Conservation (phyloP, 2,329 filamentous ascomycete genomes). For the Teratosphaeria pseudoeucalypti region DNA sequence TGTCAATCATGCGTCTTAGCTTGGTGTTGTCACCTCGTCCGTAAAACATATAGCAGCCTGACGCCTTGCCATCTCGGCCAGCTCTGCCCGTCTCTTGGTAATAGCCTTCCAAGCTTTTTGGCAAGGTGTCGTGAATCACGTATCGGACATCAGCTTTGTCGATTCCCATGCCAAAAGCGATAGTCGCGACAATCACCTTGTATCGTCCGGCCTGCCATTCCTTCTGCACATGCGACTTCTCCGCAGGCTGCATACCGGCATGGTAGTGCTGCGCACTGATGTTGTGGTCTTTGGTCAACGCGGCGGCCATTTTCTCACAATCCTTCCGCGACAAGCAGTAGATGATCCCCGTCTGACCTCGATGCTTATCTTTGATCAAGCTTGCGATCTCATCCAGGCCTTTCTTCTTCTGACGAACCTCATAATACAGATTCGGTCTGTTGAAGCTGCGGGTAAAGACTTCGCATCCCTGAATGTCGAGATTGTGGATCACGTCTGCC, state of each 20-base stretch:
- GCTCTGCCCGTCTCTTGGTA: conserved; percentile 97
- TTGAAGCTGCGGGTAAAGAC: conserved; percentile 92
- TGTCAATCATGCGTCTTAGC: conserved; percentile 70
- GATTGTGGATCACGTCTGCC: conserved; percentile 79
- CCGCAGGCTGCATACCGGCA: conserved; percentile 58
- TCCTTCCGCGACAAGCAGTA: conserved; percentile 81
- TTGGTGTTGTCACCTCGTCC: conserved; percentile 64
- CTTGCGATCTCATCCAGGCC: conserved; percentile 47
- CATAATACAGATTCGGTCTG: conserved; percentile 85
- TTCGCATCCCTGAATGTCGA: conserved; percentile 70
- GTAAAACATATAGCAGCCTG: conserved; percentile 86
- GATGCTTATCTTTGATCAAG: conserved; percentile 61
- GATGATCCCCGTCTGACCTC: conserved; percentile 71
- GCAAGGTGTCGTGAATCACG: conserved; percentile 85
- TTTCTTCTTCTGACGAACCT: conserved; percentile 61
- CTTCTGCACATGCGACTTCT: conserved; percentile 62
- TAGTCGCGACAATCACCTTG: conserved; percentile 92
- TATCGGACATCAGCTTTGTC: conserved; percentile 96
- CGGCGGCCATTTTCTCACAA: conserved; percentile 68
- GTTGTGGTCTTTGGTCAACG: conserved; percentile 48
- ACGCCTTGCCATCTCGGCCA: conserved; percentile 77
- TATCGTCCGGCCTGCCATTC: conserved; percentile 70
- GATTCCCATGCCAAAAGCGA: conserved; percentile 99
- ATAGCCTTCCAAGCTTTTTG: conserved; percentile 93
- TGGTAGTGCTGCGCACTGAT: conserved; percentile 81